Evolutionary conservation across 1,284 basidiomycete genomes (phyloP).

Genomic region (Dichomitus squalens): DNA sequence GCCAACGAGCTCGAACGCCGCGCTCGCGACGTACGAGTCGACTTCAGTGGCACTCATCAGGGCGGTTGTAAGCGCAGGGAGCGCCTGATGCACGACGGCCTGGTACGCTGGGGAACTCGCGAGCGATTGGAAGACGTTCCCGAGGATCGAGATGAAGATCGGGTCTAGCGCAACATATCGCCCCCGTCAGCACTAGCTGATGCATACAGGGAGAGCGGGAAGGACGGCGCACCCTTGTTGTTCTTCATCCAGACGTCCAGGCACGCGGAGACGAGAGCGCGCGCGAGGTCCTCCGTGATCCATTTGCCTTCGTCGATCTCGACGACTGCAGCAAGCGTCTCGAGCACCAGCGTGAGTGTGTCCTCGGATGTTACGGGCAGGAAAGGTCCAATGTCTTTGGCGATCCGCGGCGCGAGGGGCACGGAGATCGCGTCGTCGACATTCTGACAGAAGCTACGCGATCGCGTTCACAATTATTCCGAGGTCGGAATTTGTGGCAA

Average conservation of each 20-base stretch:
- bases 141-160: slow-evolving; percentile 84
- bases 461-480: too few relatives aligned
- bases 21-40: slow-evolving; percentile 72
- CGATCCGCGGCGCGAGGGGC: slow-evolving; percentile 73
- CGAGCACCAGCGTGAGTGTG: slow-evolving; percentile 88
- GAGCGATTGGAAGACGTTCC: slow-evolving; percentile 79
- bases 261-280: slow-evolving; percentile 62
- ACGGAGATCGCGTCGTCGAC: slow-evolving; percentile 60
- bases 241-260: slow-evolving; percentile 85
- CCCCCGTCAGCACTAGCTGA: too few relatives aligned
- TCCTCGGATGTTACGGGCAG: slow-evolving; percentile 82
- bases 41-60: slow-evolving; percentile 59
- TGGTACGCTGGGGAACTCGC: slow-evolving; percentile 67
- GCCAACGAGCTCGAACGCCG: slow-evolving; percentile 81
- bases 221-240: slow-evolving; percentile 61
- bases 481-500: too few relatives aligned
- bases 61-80: slow-evolving; percentile 72
- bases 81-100: slow-evolving; percentile 69
- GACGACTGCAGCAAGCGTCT: slow-evolving; percentile 80
- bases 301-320: slow-evolving; percentile 74
- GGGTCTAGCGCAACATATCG: slow-evolving; percentile 82
- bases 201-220: not conserved
- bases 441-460: slow-evolving; percentile 71
- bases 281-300: slow-evolving; percentile 66
- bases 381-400: slow-evolving; percentile 86